Evolutionary conservation across 805 yeast genomes (phyloP), one percentile per base, ranked within the genome.

Genomic region (Wickerhamomyces strasburgensis): DNA sequence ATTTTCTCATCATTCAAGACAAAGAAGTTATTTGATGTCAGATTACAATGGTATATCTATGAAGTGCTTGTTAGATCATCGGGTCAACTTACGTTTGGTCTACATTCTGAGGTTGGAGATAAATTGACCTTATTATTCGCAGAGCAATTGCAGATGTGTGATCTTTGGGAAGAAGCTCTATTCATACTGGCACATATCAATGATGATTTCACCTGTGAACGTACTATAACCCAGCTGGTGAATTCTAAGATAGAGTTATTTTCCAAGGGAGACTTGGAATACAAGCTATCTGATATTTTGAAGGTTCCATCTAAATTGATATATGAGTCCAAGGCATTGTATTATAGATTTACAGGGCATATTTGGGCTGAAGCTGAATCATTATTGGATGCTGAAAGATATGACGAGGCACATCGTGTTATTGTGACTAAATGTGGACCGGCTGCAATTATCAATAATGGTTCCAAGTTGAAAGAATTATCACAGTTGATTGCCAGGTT

Each of bases 361-460:
- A 71, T 65, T 46, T 66, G 78, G 61, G 64, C 70, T 13, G 87
- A 86, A 47, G 77, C 80, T 1, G 64, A 69, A 31, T 74, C 80
- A 19, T 69, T 82, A 31, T 59, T 86, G 1, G 68, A 65, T 10
- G 95, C 95, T 0, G 66, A 64, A 9, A 56, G 71, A 34, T 74
- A 73, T 64, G 65, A 60, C 0, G 78, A 74, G 27, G 95, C 96
- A 0, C 93, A 85, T 50, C 54, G 60, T 2, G 61, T 75, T 1
- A 59, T 85, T 4, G 48, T 79, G 7, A 52, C 62, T 1, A 56
- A 67, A 3, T 81, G 87, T 21, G 98, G 90, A 0, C 98, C 98
- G 7, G 56, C 60, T 11, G 72, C 80, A 3, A 74, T 89, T 1
- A 71, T 80, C 13, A 65, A 72, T n/a, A 70, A 72, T 38, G 60